These are phyloP conservation scores for Rubia tinctorum DNA, from an alignment of 305 asterid species.

Conservation along the genomic window DNA sequence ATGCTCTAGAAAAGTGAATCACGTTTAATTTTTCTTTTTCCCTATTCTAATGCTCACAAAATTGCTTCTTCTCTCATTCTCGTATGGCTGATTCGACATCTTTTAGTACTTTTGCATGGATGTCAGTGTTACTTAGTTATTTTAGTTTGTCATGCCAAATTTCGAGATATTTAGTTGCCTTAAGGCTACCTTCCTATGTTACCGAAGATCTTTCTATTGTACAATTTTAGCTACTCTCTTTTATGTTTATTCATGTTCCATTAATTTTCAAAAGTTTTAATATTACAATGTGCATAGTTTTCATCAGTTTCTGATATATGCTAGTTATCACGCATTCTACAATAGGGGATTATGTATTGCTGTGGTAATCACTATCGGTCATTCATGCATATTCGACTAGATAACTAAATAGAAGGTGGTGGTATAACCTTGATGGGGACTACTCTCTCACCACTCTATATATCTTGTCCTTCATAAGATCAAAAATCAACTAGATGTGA, in stretches of 20 bases:
- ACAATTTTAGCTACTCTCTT: neutral
- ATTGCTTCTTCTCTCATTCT: neutral
- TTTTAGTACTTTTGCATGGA: neutral
- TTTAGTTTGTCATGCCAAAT: neutral
- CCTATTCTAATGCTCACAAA: neutral
- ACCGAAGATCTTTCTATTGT: neutral
- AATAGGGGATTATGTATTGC: too few relatives aligned
- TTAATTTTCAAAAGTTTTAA: too few relatives aligned
- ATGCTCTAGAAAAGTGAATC: neutral
- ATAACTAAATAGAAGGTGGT: neutral
- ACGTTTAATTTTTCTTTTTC: neutral
- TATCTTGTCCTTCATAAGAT: slow-evolving; percentile 94
- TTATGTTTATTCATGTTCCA: too few relatives aligned
- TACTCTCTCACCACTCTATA: slow-evolving; percentile 86
- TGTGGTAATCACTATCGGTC: neutral
- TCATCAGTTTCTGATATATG: neutral
- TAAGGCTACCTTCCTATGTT: neutral
- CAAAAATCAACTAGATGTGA: slow-evolving; percentile 77
- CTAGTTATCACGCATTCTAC: neutral
- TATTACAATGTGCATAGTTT: neutral
- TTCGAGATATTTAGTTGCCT: neutral
- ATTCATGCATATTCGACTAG: neutral
- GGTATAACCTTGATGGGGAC: slow-evolving; percentile 84
- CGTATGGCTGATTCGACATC: neutral
- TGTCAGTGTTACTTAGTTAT: neutral